These are phyloP conservation scores for Setaria viridis DNA, from an alignment of 202 grass and related monocot species.

Conservation along the genomic window DNA sequence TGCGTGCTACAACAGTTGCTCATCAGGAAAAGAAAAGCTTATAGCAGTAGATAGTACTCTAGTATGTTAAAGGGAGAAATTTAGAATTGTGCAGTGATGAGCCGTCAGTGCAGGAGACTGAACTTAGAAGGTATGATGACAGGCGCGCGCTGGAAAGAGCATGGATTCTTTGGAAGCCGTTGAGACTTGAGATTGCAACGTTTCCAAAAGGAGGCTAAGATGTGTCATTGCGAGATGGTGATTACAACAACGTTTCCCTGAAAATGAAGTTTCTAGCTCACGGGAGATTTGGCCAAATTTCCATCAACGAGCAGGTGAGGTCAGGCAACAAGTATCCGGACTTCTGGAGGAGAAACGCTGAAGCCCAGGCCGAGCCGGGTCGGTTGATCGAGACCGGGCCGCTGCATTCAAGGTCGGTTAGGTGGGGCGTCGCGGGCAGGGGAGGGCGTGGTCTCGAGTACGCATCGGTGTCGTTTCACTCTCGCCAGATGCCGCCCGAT, in stretches of 20 bases:
- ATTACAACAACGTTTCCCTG: background rate
- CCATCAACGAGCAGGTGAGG: too few species aligned
- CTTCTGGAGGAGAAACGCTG: background rate
- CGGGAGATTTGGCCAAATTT: background rate
- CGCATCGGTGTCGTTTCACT: background rate
- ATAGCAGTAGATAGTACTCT: background rate
- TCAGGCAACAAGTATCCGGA: too few species aligned
- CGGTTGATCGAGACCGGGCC: background rate
- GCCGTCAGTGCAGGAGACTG: constrained; percentile 6
- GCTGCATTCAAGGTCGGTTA: constrained; percentile 20
- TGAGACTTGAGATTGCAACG: background rate
- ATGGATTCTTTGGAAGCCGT: background rate
- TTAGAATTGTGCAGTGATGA: background rate
- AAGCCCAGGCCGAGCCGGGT: background rate
- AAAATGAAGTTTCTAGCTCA: background rate
- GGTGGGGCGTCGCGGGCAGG: constrained; percentile 28
- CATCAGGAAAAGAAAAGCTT: background rate
- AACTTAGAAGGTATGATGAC: constrained; percentile 39
- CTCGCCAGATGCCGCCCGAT: background rate
- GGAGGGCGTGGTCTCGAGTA: background rate
- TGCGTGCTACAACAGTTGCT: constrained; percentile 22
- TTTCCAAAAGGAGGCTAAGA: background rate
- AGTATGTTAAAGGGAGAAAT: background rate
- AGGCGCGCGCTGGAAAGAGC: background rate
- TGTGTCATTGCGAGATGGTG: background rate